Conservation (phyloP, 495 filamentous ascomycete genomes). For the Trypethelium eluteriae region DNA sequence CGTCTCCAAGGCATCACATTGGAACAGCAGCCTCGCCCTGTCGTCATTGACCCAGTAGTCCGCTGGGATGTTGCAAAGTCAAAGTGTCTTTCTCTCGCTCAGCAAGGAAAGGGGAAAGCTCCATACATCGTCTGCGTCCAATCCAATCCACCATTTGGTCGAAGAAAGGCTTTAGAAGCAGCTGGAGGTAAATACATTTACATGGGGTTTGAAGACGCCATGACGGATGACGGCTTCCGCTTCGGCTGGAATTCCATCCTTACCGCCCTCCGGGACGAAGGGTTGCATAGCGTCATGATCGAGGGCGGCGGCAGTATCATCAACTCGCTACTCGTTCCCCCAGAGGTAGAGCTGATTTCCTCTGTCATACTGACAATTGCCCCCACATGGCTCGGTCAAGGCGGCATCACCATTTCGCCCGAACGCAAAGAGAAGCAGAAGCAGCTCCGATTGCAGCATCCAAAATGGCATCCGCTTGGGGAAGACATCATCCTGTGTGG, state of each 20-base stretch:
- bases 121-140: slow-evolving; percentile 40
- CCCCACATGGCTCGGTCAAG: slow-evolving; percentile 71
- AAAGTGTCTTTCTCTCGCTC: slow-evolving; percentile 57
- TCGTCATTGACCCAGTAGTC: slow-evolving; percentile 66
- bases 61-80: slow-evolving; percentile 58
- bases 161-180: slow-evolving; percentile 12
- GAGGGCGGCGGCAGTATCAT: slow-evolving; percentile 77
- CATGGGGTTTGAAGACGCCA: slow-evolving; percentile 10
- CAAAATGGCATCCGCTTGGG: slow-evolving; percentile 21
- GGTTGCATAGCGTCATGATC: slow-evolving; percentile 74
- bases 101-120: slow-evolving; percentile 58
- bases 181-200: slow-evolving; percentile 18
- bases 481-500: slow-evolving; percentile 24
- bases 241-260: slow-evolving; percentile 59
- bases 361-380: slow-evolving; percentile 78
- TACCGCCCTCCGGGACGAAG: slow-evolving; percentile 47
- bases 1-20: slow-evolving; percentile 53
- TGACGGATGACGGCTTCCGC: neutral
- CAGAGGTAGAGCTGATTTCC: slow-evolving; percentile 56
- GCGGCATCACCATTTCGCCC: slow-evolving; percentile 66
- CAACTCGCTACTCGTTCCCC: slow-evolving; percentile 58
- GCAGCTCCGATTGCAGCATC: slow-evolving; percentile 13
- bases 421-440: neutral
- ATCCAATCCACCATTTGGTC: neutral
- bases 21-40: slow-evolving; percentile 63